Evolutionary conservation across 2,329 filamentous ascomycete species (phyloP).

Genomic region (Amauroascus niger): DNA sequence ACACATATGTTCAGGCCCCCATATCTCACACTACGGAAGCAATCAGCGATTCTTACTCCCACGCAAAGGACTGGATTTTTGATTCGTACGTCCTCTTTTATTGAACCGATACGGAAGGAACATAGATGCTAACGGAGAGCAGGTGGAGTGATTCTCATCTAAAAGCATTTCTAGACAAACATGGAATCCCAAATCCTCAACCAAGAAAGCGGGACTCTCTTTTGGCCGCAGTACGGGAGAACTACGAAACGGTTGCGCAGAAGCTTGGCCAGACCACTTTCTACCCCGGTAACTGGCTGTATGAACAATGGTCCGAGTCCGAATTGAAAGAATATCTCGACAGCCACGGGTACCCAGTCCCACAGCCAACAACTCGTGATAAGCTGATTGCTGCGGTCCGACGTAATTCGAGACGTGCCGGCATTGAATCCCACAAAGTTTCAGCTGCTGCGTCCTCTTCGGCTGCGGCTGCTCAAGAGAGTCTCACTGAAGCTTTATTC

Average conservation of each 20-base stretch:
- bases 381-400: constrained; percentile 81
- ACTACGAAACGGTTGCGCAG: constrained; percentile 69
- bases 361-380: constrained; percentile 75
- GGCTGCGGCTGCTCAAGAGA: constrained; percentile 60
- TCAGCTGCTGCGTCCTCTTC: constrained; percentile 53
- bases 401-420: constrained; percentile 76
- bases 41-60: constrained; percentile 59
- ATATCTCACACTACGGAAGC: constrained; percentile 73
- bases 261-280: constrained; percentile 63
- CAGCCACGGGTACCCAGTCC: constrained; percentile 71
- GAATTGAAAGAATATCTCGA: constrained; percentile 93
- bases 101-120: background rate
- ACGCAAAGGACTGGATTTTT: constrained; percentile 82
- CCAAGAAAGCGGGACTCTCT: constrained; percentile 77
- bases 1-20: constrained; percentile 59
- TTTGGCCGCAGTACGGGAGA: constrained; percentile 65
- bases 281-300: constrained; percentile 96
- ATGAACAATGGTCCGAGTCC: constrained; percentile 81
- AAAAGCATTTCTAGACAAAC: constrained; percentile 82
- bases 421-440: constrained; percentile 55
- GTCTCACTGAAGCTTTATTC: constrained; percentile 72
- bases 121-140: constrained; percentile 28
- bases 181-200: constrained; percentile 77
- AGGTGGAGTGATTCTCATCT: constrained; percentile 90
- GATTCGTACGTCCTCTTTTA: constrained; percentile 49